phyloP scores from a whole-genome alignment of 2,329 filamentous ascomycete genomes.

The Neofusicoccum laricinum region DNA sequence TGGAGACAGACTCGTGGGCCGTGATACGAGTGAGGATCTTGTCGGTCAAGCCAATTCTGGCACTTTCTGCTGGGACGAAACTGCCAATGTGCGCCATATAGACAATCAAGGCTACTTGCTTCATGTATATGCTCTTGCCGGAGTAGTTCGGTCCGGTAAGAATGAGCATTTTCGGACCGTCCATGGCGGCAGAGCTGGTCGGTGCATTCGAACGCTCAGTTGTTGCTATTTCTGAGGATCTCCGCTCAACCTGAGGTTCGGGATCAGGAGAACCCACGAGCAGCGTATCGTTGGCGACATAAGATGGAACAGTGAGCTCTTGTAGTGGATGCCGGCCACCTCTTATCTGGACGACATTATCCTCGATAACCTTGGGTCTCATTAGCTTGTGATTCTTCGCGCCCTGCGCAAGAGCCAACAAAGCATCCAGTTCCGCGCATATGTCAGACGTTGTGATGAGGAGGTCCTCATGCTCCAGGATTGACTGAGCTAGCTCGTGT shows the following conservation, averaged over 20 bases:
- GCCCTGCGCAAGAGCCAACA: slow-evolving; percentile 75
- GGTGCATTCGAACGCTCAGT: not conserved
- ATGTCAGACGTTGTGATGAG: slow-evolving; percentile 71
- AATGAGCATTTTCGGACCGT: slow-evolving; percentile 66
- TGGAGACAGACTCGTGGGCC: slow-evolving; percentile 67
- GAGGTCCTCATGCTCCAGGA: slow-evolving; percentile 66
- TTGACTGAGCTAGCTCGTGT: slow-evolving; percentile 67
- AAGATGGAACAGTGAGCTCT: slow-evolving; percentile 75
- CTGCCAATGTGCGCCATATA: slow-evolving; percentile 89
- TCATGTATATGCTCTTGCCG: slow-evolving; percentile 93
- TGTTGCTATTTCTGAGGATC: not conserved
- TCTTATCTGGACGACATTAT: slow-evolving; percentile 70
- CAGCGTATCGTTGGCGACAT: slow-evolving; percentile 78
- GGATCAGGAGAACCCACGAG: slow-evolving; percentile 50
- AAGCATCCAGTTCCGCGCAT: slow-evolving; percentile 79
- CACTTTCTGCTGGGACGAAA: slow-evolving; percentile 78
- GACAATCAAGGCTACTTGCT: slow-evolving; percentile 85
- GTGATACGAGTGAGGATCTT: slow-evolving; percentile 86
- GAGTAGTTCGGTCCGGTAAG: slow-evolving; percentile 95
- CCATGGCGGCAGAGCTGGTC: slow-evolving; percentile 7
- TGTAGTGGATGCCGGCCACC: slow-evolving; percentile 83
- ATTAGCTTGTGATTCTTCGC: slow-evolving; percentile 71
- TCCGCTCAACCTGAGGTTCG: slow-evolving; percentile 25
- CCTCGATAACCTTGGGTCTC: slow-evolving; percentile 65
- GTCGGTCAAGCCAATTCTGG: slow-evolving; percentile 82